phyloP scores from a whole-genome alignment of 768 basidiomycete species.

The Auricularia sp. region DNA sequence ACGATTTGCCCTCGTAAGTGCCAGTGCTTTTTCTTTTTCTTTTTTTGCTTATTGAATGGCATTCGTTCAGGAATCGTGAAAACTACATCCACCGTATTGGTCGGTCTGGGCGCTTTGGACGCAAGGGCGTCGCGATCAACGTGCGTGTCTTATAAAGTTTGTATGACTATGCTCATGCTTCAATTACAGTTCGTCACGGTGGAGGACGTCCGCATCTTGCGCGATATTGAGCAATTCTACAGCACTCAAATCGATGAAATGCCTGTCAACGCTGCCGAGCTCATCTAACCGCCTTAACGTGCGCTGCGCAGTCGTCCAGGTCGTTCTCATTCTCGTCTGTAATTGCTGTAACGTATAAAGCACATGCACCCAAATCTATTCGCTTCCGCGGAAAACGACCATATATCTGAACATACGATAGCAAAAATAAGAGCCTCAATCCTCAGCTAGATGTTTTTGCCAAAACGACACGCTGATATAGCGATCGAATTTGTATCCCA shows the following conservation, averaged over 20 bases:
- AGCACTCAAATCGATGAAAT: constrained; percentile 97
- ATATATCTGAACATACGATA: too few species aligned
- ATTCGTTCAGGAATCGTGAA: constrained; percentile 69
- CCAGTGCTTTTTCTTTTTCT: constrained; percentile 2
- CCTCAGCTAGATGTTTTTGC: not conserved
- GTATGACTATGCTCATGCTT: constrained; percentile 1
- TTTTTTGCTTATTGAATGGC: constrained; percentile 8
- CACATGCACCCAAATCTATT: not conserved
- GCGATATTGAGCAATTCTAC: constrained; percentile 98
- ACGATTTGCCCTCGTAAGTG: constrained; percentile 84
- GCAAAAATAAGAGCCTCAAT: too few species aligned
- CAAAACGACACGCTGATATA: not conserved
- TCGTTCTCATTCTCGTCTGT: not conserved
- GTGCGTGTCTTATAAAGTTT: constrained; percentile 35
- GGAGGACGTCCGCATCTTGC: constrained; percentile 91
- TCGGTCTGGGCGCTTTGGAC: constrained; percentile 95
- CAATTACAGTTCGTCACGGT: constrained; percentile 71
- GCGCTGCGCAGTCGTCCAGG: not conserved
- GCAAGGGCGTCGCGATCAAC: constrained; percentile 99
- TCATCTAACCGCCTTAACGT: constrained; percentile 52
- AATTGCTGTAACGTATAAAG: not conserved
- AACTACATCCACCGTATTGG: constrained; percentile 99
- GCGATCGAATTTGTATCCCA: not conserved
- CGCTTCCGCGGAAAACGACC: not conserved
- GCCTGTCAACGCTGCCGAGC: constrained; percentile 96